These are phyloP conservation scores for Zygoascus flipseniorum DNA, from an alignment of 805 yeast genomes.

Conservation along the genomic window DNA sequence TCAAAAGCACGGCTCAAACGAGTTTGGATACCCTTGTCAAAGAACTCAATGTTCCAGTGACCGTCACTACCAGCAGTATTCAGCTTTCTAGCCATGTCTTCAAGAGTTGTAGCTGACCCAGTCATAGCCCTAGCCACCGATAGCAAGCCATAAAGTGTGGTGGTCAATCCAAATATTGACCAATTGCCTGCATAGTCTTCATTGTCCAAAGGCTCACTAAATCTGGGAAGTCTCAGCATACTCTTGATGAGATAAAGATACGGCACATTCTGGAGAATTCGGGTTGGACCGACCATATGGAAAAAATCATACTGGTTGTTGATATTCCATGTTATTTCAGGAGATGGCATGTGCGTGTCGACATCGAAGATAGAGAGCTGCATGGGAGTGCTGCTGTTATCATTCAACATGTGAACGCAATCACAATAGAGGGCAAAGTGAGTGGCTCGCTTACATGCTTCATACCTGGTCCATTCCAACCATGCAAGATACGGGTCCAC, in stretches of 20 bases:
- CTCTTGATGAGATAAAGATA: conserved; percentile 25
- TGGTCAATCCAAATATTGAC: conserved; percentile 18
- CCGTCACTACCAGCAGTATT: conserved; percentile 1
- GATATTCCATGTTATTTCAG: conserved; percentile 25
- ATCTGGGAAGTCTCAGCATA: conserved; percentile 25
- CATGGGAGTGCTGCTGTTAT: conserved; percentile 1
- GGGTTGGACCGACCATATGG: conserved; percentile 19
- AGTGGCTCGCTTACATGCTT: conserved; percentile 32
- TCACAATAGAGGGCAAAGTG: conserved; percentile 24
- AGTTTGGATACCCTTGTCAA: conserved; percentile 21
- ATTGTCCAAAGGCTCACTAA: conserved; percentile 8
- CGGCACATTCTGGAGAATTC: conserved; percentile 20
- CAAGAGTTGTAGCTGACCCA: conserved; percentile 4
- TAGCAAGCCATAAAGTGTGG: conserved; percentile 23
- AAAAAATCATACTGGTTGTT: conserved; percentile 20
- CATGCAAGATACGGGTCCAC: conserved; percentile 30
- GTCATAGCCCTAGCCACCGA: conserved; percentile 18
- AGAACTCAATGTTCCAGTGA: conserved; percentile 11
- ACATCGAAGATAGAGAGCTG: conserved; percentile 23
- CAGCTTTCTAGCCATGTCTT: conserved; percentile 5
- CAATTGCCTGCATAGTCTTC: conserved; percentile 1
- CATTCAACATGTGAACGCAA: conserved; percentile 14
- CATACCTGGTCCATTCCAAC: conserved; percentile 40
- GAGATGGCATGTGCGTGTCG: conserved; percentile 24
- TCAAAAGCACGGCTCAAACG: conserved; percentile 26